phyloP scores from a whole-genome alignment of 345 rosid genomes.

The Populus nigra region DNA sequence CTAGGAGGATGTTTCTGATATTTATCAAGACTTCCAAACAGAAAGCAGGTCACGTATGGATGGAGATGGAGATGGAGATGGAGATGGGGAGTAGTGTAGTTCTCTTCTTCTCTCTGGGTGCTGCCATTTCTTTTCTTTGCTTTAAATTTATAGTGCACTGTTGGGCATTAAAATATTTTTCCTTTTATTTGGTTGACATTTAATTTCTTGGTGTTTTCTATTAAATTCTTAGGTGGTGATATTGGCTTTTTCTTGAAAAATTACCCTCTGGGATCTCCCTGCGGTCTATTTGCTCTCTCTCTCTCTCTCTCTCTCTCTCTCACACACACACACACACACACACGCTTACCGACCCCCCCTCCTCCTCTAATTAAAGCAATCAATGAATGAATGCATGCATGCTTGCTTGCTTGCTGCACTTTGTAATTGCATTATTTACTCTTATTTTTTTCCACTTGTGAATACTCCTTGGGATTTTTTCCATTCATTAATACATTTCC shows the following conservation, averaged over 20 bases:
- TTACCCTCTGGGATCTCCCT: slow-evolving; percentile 31
- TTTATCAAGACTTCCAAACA: not conserved
- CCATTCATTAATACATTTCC: slow-evolving; percentile 47
- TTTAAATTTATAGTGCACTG: slow-evolving; percentile 23
- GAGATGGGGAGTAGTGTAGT: too few relatives aligned
- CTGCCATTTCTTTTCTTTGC: slow-evolving; percentile 27
- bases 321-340: too few relatives aligned
- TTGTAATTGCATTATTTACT: slow-evolving; percentile 43
- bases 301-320: not conserved
- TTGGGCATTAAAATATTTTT: slow-evolving; percentile 26
- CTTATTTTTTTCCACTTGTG: slow-evolving; percentile 24
- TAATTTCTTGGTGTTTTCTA: slow-evolving; percentile 57
- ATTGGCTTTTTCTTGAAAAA: slow-evolving; percentile 2
- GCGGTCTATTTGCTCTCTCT: slow-evolving; percentile 19
- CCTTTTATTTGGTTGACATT: slow-evolving; percentile 55
- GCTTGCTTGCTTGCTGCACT: slow-evolving; percentile 26
- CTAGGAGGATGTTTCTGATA: not conserved
- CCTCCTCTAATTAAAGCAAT: slow-evolving; percentile 27
- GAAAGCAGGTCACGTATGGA: not conserved
- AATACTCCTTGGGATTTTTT: slow-evolving; percentile 39
- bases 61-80: too few relatives aligned
- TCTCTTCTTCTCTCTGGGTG: slow-evolving; percentile 12
- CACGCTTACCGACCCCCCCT: slow-evolving; percentile 27
- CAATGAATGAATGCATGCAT: slow-evolving; percentile 32
- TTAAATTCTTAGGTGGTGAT: slow-evolving; percentile 51